Evolutionary conservation across 306 rosid genomes (phyloP).

Genomic region (Fagus sylvatica): DNA sequence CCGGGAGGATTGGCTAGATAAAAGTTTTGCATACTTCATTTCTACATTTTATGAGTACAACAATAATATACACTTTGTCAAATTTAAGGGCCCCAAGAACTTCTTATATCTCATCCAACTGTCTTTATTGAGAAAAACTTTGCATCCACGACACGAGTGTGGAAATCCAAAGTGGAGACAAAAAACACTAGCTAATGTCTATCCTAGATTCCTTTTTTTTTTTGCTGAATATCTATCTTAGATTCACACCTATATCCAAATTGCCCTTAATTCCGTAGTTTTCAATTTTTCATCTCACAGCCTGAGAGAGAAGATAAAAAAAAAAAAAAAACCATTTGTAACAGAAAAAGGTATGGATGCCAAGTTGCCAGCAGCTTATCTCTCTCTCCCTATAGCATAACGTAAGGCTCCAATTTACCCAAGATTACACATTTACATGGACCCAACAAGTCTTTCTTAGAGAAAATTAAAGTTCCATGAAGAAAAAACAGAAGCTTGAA

Average conservation of each 20-base stretch:
- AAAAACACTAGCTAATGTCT: conserved; percentile 4
- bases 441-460: conserved; percentile 27
- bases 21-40: too few relatives aligned
- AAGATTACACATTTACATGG: conserved; percentile 21
- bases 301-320: conserved; percentile 33
- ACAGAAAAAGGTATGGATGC: background rate
- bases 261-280: background rate
- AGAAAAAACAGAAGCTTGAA: conserved; percentile 41
- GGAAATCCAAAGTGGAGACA: background rate
- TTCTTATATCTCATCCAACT: too few relatives aligned
- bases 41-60: too few relatives aligned
- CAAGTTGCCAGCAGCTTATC: conserved; percentile 26
- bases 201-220: too few relatives aligned
- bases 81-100: too few relatives aligned
- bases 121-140: too few relatives aligned
- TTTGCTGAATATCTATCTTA: too few relatives aligned
- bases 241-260: background rate
- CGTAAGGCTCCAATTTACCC: conserved; percentile 45
- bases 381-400: conserved; percentile 24
- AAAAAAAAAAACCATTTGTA: background rate
- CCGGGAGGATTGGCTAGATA: too few relatives aligned
- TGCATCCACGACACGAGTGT: too few relatives aligned
- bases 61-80: too few relatives aligned
- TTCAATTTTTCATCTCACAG: conserved; percentile 10
- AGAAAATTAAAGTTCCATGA: conserved; percentile 38